Evolutionary conservation across 2,329 filamentous ascomycete species (phyloP).

Genomic region (Cladosporium sp.): DNA sequence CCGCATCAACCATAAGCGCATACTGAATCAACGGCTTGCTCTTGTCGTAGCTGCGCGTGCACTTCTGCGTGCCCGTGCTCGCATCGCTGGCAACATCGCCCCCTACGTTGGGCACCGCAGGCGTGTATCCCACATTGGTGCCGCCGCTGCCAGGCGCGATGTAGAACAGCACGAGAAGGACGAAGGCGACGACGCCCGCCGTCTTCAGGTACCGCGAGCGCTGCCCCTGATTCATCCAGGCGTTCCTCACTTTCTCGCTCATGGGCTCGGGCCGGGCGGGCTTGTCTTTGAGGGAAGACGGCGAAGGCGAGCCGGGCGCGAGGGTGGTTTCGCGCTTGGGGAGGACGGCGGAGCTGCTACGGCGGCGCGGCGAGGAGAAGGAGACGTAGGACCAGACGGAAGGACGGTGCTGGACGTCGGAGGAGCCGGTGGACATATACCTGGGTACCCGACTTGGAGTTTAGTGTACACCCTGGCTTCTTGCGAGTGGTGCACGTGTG

Average conservation of each 20-base stretch:
- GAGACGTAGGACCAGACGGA: conserved; percentile 6
- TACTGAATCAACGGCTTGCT: conserved; percentile 95
- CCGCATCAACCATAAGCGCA: conserved; percentile 97
- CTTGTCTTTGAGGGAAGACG: conserved; percentile 17
- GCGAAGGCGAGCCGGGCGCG: neutral
- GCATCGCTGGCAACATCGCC: conserved; percentile 46
- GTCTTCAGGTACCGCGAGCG: conserved; percentile 56
- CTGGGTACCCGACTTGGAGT: neutral
- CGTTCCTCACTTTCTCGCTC: conserved; percentile 34
- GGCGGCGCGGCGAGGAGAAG: conserved; percentile 8
- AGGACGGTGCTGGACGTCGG: conserved; percentile 6
- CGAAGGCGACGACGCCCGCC: conserved; percentile 52
- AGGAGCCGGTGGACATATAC: conserved; percentile 3
- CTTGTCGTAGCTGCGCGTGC: conserved; percentile 74
- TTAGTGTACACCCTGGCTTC: too few species aligned
- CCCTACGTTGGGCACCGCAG: conserved; percentile 7
- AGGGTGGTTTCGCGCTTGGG: conserved; percentile 3
- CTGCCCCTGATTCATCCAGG: conserved; percentile 57
- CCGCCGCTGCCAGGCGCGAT: conserved; percentile 38
- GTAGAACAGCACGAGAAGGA: conserved; percentile 53
- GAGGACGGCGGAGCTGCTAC: conserved; percentile 7
- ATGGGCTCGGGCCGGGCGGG: conserved; percentile 29
- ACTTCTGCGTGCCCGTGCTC: conserved; percentile 64
- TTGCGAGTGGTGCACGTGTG: too few species aligned
- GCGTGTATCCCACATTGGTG: conserved; percentile 1